phyloP scores from a whole-genome alignment of 1,284 basidiomycete species.

The Apiotrichum siamense region DNA sequence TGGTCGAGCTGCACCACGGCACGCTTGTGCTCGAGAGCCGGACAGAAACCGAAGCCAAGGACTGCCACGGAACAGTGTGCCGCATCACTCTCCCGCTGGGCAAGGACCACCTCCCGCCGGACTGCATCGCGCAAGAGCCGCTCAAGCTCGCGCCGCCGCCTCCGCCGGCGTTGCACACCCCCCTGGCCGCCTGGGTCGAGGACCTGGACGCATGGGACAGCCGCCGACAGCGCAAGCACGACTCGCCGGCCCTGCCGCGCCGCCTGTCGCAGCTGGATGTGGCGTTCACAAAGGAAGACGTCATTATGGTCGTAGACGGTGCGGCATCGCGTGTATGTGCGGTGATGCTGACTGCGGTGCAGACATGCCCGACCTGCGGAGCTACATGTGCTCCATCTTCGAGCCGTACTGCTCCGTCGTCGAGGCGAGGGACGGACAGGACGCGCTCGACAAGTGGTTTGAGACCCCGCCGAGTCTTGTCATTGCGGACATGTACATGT shows the following conservation, averaged over 20 bases:
- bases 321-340: constrained; percentile 1
- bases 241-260: constrained; percentile 44
- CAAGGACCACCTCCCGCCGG: neutral
- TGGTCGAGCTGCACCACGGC: constrained; percentile 49
- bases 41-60: constrained; percentile 29
- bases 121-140: neutral
- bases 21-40: constrained; percentile 42
- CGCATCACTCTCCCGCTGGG: constrained; percentile 21
- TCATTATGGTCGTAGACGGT: constrained; percentile 43
- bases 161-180: neutral
- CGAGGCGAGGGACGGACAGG: constrained; percentile 45
- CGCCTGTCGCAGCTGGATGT: too few relatives aligned
- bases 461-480: constrained; percentile 34
- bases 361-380: constrained; percentile 33
- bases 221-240: neutral
- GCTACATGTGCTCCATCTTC: constrained; percentile 42
- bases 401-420: constrained; percentile 46
- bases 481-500: constrained; percentile 50
- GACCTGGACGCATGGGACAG: neutral
- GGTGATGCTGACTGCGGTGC: constrained; percentile 7
- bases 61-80: constrained; percentile 10
- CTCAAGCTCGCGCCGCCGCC: neutral
- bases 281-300: constrained; percentile 39
- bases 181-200: neutral
- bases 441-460: constrained; percentile 41